Base-by-base conservation (phyloP, 2,329 filamentous ascomycete genomes). In the Aspergillus tamarii region DNA sequence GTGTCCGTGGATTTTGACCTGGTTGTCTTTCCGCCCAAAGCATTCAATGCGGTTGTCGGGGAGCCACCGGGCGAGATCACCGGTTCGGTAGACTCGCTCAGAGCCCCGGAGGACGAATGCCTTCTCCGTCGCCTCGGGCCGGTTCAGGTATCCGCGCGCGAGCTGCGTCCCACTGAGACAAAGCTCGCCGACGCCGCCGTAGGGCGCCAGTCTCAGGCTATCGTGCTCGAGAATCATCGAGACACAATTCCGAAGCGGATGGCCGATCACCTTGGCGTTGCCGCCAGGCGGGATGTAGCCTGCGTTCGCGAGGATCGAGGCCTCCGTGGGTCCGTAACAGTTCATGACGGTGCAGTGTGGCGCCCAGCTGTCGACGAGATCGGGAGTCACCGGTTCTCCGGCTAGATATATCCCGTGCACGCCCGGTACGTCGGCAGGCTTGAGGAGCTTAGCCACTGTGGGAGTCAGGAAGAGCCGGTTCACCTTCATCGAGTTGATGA, bases 61-160 rank as follows among this genome's bases (percentile, higher is more conserved):
- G 19, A 45, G 41, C 56, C 61, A 69, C 10, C 68, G 50, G 2
- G 63, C 69, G 28, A 70, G 43, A 48, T 72, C 70, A n/a, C 70
- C 70, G 21, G 67, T 72, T 14, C 64, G 64, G 50, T 72, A 72
- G 32, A 56, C 28, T 36, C 34, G 12, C 46, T 39, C 26, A 26
- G 59, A 32, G 36, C 50, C n/a, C 4, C 46, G 30, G 23, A 64
- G 46, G 34, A 36, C 34, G 39, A 69, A 69, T 11, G 43, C 60
- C 30, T 53, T 43, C 23, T n/a, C 41, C 19, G 67, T 69, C 19
- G 63, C 32, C 23, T 68, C 66, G 9, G 63, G 60, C 19, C 62
- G 62, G 56, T 69, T 69, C 21, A 69, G 41, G 43, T 69, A 69
- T 26, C 67, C 67, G 23, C 48, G 23, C 9, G 67, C 62, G 1